Evolutionary conservation across 306 rosid genomes (phyloP).

Genomic region (Prunus mongolica): DNA sequence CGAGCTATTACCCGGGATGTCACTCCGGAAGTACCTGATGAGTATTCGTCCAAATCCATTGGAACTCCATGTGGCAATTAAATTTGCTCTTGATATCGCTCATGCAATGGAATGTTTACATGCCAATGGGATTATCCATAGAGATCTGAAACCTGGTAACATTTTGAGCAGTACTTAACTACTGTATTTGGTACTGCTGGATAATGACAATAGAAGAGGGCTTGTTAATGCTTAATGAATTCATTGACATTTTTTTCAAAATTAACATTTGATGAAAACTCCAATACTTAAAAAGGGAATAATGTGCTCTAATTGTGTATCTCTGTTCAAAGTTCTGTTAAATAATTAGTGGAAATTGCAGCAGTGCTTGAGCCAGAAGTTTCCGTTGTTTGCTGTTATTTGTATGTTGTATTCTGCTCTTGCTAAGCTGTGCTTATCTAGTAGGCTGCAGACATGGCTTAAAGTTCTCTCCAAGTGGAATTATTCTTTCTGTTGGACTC

Average conservation of each 20-base stretch:
- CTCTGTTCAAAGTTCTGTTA: neutral
- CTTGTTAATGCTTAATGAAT: neutral
- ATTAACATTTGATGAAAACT: neutral
- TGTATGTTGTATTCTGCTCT: neutral
- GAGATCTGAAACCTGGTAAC: conserved; percentile 96
- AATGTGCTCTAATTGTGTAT: neutral
- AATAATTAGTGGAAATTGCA: neutral
- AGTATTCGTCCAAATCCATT: conserved; percentile 64
- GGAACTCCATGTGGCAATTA: conserved; percentile 65
- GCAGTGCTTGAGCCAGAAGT: neutral
- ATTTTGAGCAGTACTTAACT: conserved; percentile 7
- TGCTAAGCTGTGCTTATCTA: neutral
- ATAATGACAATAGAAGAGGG: neutral
- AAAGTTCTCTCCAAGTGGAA: neutral
- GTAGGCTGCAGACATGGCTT: neutral
- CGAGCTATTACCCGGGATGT: conserved; percentile 95
- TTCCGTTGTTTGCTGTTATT: neutral
- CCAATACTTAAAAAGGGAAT: neutral
- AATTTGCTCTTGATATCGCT: conserved; percentile 80
- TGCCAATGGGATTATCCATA: conserved; percentile 93
- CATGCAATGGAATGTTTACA: conserved; percentile 98
- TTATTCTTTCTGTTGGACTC: neutral
- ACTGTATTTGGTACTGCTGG: conserved; percentile 5
- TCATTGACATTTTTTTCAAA: neutral
- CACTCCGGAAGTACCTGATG: conserved; percentile 68